Percentiles rank a stretch among this genome's conserved stretches.
phyloP scores from a whole-genome alignment of 208 protist species.

The Crithidia brevicula region DNA sequence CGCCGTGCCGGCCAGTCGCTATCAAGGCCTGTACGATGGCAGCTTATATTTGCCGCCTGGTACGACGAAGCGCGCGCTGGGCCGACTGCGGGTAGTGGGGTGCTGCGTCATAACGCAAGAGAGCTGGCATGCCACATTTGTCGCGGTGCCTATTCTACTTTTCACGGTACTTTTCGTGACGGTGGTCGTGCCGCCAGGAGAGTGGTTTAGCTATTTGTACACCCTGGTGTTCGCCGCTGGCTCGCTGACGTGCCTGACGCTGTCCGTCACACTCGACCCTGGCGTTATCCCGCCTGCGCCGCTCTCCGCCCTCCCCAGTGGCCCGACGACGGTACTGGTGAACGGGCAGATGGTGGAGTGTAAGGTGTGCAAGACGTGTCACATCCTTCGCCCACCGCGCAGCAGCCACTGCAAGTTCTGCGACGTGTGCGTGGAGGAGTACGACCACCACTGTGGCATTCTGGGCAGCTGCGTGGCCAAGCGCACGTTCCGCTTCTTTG shows the following conservation, averaged over 20 bases:
- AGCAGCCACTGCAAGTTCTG: conserved; percentile 81
- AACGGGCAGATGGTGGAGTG: conserved; percentile 49
- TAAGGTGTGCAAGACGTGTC: conserved; percentile 83
- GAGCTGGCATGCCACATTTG: conserved; percentile 42
- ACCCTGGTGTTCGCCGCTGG: conserved; percentile 32
- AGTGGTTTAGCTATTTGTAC: conserved; percentile 57
- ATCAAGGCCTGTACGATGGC: conserved; percentile 15
- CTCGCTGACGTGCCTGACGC: conserved; percentile 54
- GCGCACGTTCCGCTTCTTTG: conserved; percentile 86
- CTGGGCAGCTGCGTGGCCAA: conserved; percentile 81
- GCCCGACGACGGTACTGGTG: conserved; percentile 31
- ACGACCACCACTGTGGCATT: conserved; percentile 87
- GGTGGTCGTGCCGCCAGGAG: conserved; percentile 51
- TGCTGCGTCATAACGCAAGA: conserved; percentile 56
- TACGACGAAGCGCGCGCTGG: conserved; percentile 54
- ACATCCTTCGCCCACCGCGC: conserved; percentile 77
- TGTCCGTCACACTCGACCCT: conserved; percentile 69
- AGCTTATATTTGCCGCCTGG: conserved; percentile 19
- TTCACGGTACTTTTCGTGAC: conserved; percentile 45
- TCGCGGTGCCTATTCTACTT: conserved; percentile 44
- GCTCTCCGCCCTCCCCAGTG: conserved; percentile 11
- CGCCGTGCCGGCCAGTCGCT: conserved; percentile 19
- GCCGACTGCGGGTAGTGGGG: conserved; percentile 36
- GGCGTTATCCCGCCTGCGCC: conserved; percentile 71
- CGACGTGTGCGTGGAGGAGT: conserved; percentile 87